Conservation (phyloP, 495 filamentous ascomycete genomes). For the Stereocaulon alpinum region DNA sequence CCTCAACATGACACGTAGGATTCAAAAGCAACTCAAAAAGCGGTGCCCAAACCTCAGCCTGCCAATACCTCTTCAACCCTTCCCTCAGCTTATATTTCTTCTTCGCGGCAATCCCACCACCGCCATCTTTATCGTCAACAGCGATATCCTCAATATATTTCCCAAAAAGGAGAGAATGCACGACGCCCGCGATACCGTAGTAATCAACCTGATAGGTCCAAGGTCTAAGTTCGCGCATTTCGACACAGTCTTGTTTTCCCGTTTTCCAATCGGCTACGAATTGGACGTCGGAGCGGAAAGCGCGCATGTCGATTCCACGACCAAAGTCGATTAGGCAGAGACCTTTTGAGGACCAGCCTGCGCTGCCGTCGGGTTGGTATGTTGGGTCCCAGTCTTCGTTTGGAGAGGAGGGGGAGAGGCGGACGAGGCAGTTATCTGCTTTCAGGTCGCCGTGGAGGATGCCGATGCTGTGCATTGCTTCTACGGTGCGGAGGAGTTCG, state of each 20-base stretch:
- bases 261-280: conserved; percentile 96
- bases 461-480: conserved; percentile 68
- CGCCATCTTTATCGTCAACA: conserved; percentile 27
- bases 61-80: conserved; percentile 85
- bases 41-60: conserved; percentile 76
- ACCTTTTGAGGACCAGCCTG: conserved; percentile 74
- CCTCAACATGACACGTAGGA: conserved; percentile 50
- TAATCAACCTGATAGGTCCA: conserved; percentile 98
- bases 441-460: conserved; percentile 93
- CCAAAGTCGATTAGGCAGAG: conserved; percentile 89
- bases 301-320: conserved; percentile 83
- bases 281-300: conserved; percentile 63
- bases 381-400: conserved; percentile 34
- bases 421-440: conserved; percentile 85
- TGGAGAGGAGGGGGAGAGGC: conserved; percentile 39
- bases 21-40: conserved; percentile 84
- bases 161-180: conserved; percentile 83
- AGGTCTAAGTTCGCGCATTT: conserved; percentile 82
- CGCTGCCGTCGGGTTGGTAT: conserved; percentile 59
- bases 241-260: conserved; percentile 71
- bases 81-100: conserved; percentile 65
- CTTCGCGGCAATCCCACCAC: conserved; percentile 32
- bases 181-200: conserved; percentile 74
- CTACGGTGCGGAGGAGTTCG: conserved; percentile 82
- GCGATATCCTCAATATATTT: conserved; percentile 80